Base-by-base conservation (phyloP, 2,329 filamentous ascomycete species). In the Neobulgaria alba region DNA sequence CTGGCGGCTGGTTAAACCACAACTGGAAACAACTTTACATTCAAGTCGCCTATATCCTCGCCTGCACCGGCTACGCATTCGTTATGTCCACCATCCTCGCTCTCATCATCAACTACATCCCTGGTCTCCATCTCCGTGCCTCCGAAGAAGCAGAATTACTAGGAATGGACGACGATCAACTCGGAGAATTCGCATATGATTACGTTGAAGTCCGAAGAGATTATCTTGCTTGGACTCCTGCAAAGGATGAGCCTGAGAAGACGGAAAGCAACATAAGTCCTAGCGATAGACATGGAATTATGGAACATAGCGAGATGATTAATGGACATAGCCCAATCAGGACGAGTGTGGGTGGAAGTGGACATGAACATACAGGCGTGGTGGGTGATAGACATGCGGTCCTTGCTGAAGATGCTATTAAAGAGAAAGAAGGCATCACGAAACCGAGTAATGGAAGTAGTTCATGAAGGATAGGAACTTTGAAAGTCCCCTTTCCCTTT, bases 101-200 rank as follows among this genome's bases (percentile, higher is more conserved):
- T 46, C 85, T 82, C 65, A 59, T 67, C 57, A 83, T 92, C 65
- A 81, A 92, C 66, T 61, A 79, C 49, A 71, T 88, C 16, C 85
- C 85, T 18, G 85, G 85, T 34, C 74, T 92, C 15, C 76, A 87
- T 61, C 81, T 92, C 33, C 83, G 85, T 43, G 84, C 85, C 7
- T 82, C 76, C 18, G 83, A 88, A 57, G 82, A 89, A 63, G 85
- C 85, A 17, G 85, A 92, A 64, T 76, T 90, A 10, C 76, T 90
- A 42, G 85, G 85, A 52, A 89, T 90, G 83, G 85, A 92, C 57
- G 85, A 90, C 59, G 85, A 90, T 65, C 85, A 92, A 67, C 83
- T 90, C 54, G 85, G 85, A 63, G 85, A 92, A 65, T 92, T 90
- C 60, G 85, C 85, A 10, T 90, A 90, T 69, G 85, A 92, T 62